Percentiles rank a stretch among this genome's conserved stretches.
These are phyloP conservation scores for Rachicladosporium sp. DNA, from an alignment of 2,329 filamentous ascomycete species.

Conservation along the genomic window DNA sequence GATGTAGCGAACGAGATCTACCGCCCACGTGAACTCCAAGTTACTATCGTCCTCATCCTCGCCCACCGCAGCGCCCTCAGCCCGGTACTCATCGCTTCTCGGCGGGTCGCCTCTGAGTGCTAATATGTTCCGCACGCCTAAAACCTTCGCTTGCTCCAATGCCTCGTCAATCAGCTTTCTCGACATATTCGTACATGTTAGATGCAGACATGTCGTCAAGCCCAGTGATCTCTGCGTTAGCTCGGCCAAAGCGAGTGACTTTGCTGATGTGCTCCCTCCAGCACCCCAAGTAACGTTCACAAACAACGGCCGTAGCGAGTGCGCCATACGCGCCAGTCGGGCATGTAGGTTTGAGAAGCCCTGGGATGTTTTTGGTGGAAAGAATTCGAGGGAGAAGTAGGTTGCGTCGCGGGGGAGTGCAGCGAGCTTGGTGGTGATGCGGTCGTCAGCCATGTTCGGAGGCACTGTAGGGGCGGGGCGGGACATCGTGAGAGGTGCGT, in stretches of 20 bases:
- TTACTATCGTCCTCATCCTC: constrained; percentile 50
- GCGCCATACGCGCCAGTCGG: constrained; percentile 88
- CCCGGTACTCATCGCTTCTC: constrained; percentile 73
- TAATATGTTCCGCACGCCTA: constrained; percentile 88
- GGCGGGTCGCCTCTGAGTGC: constrained; percentile 87
- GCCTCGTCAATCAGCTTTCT: constrained; percentile 73
- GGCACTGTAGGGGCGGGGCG: no score
- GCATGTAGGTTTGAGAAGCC: constrained; percentile 88
- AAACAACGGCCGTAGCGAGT: constrained; percentile 80
- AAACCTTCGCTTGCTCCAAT: constrained; percentile 74
- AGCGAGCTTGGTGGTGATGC: constrained; percentile 86
- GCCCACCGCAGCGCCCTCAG: constrained; percentile 40
- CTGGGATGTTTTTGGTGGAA: constrained; percentile 94
- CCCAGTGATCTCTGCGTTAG: constrained; percentile 86
- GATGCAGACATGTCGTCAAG: constrained; percentile 85
- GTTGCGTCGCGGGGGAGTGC: constrained; percentile 67
- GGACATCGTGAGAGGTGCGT: no score
- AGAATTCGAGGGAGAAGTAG: constrained; percentile 98
- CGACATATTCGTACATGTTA: constrained; percentile 98
- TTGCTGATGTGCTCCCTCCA: constrained; percentile 78
- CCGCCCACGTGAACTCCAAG: constrained; percentile 75
- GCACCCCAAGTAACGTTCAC: constrained; percentile 98
- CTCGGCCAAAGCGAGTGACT: constrained; percentile 88
- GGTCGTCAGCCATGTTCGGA: neutral
- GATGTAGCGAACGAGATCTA: constrained; percentile 85